Percentiles rank a stretch among this genome's conserved stretches.
phyloP scores from a whole-genome alignment of 2,329 filamentous ascomycete genomes.

The Exophiala spinifera region DNA sequence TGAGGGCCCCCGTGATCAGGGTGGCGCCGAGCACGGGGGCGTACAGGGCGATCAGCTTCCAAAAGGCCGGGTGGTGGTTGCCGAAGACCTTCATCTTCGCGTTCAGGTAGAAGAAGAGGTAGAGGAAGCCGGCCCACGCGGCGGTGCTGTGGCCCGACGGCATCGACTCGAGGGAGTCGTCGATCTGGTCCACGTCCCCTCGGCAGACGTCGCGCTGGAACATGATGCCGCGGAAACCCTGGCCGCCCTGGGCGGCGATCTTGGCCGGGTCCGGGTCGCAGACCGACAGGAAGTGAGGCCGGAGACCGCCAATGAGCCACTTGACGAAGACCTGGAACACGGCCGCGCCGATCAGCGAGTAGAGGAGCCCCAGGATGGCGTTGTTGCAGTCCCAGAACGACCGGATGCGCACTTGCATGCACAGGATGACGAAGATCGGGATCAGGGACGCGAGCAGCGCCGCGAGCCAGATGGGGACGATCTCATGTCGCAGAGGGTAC shows the following conservation, averaged over 20 bases:
- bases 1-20: constrained; percentile 66
- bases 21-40: constrained; percentile 65
- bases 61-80: constrained; percentile 70
- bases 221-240: constrained; percentile 61
- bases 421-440: constrained; percentile 62
- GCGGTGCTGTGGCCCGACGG: constrained; percentile 72
- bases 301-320: constrained; percentile 68
- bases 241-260: constrained; percentile 41
- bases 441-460: constrained; percentile 63
- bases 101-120: constrained; percentile 70
- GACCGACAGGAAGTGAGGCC: constrained; percentile 69
- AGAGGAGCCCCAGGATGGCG: constrained; percentile 65
- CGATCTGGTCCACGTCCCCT: constrained; percentile 61
- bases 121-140: constrained; percentile 51
- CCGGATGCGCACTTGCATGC: constrained; percentile 65
- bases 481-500: constrained; percentile 67
- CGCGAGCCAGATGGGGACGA: constrained; percentile 68
- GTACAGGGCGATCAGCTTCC: constrained; percentile 66
- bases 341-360: constrained; percentile 66
- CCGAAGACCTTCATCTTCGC: constrained; percentile 73
- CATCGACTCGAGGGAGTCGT: constrained; percentile 68
- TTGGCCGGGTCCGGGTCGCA: constrained; percentile 59
- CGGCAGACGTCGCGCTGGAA: constrained; percentile 69
- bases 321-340: constrained; percentile 76
- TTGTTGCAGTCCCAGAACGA: constrained; percentile 69